Conservation (phyloP, 164 flowering plant species). For the Chimonanthus salicifolius region DNA sequence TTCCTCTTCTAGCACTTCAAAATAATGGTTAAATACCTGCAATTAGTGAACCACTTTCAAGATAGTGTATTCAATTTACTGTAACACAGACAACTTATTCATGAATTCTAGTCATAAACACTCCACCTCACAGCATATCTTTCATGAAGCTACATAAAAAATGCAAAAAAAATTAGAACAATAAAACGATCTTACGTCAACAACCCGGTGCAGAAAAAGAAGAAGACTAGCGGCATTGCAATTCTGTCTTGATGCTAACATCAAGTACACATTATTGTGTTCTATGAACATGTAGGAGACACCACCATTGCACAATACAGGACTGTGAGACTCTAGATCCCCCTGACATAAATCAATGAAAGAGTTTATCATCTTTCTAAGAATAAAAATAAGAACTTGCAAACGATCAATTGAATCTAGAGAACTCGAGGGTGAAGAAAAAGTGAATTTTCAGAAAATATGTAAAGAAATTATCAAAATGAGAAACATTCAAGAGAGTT, state of each 20-base stretch:
- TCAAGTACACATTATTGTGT: constrained; percentile 84
- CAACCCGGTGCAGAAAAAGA: constrained; percentile 84
- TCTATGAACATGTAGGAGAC: constrained; percentile 88
- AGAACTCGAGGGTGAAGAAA: no score
- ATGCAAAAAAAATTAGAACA: neutral
- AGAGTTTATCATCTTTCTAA: neutral
- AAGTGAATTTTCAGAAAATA: no score
- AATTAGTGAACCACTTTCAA: neutral
- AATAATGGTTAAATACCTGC: constrained; percentile 94
- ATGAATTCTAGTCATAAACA: no score
- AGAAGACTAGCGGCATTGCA: constrained; percentile 94
- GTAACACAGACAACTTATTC: neutral
- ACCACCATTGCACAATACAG: constrained; percentile 86
- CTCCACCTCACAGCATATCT: neutral
- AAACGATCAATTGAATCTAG: no score
- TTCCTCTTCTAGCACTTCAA: constrained; percentile 96
- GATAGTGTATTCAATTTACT: neutral
- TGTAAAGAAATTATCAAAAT: no score
- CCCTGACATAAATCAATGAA: constrained; percentile 43
- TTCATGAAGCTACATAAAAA: neutral
- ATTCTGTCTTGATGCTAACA: constrained; percentile 90
- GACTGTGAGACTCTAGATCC: constrained; percentile 88
- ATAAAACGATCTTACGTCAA: constrained; percentile 61
- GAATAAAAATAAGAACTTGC: no score
- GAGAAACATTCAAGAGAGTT: no score